phyloP scores from a whole-genome alignment of 768 basidiomycete species.

The Termitomyces sp. region DNA sequence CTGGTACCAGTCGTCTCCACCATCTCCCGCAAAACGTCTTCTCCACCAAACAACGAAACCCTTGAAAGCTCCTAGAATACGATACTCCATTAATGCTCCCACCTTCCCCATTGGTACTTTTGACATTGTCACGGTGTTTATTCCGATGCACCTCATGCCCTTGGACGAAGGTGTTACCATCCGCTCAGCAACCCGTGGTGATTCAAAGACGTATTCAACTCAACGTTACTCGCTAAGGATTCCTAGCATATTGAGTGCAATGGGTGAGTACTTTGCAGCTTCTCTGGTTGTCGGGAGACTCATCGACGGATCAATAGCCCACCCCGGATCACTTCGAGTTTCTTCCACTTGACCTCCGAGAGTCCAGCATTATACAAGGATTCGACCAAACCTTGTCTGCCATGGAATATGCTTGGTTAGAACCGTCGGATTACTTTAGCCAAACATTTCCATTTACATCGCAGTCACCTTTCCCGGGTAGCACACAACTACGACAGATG shows the following conservation, averaged over 20 bases:
- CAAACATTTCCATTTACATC: neutral
- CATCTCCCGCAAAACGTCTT: conserved; percentile 33
- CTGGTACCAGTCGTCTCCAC: conserved; percentile 34
- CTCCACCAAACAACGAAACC: conserved; percentile 49
- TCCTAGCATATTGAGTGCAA: too few species aligned
- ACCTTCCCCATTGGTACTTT: conserved; percentile 63
- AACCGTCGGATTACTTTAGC: too few species aligned
- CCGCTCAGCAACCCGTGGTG: conserved; percentile 57
- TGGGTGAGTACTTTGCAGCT: too few species aligned
- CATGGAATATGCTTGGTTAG: neutral
- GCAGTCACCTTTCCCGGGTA: neutral
- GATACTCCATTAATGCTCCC: conserved; percentile 58
- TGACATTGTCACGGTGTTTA: conserved; percentile 69
- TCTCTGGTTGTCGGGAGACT: too few species aligned
- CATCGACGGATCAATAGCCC: neutral
- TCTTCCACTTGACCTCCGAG: too few species aligned
- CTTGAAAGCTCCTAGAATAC: conserved; percentile 50
- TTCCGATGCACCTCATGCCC: conserved; percentile 60
- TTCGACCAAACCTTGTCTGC: neutral
- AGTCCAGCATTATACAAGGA: neutral
- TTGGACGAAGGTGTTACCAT: conserved; percentile 55
- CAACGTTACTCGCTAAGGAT: conserved; percentile 15
- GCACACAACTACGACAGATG: neutral
- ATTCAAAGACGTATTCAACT: conserved; percentile 73
- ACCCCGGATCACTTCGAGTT: neutral